Percentiles rank a stretch among this genome's conserved stretches.
These are phyloP conservation scores for Taxawa tesnikishii DNA, from an alignment of 2,329 filamentous ascomycete species.

Conservation along the genomic window DNA sequence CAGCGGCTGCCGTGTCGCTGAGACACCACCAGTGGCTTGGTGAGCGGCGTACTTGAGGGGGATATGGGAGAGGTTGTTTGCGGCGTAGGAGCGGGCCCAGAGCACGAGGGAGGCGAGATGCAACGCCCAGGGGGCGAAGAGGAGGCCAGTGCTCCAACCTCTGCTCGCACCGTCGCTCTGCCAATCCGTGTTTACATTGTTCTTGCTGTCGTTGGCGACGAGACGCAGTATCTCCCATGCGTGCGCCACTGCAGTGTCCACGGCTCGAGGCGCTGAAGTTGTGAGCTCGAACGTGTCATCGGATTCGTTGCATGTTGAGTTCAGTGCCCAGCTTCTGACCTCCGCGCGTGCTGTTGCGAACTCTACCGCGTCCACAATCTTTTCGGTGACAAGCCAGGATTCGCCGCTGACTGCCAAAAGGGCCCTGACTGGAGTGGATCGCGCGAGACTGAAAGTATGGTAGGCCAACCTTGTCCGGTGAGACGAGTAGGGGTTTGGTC, in stretches of 20 bases:
- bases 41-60: background rate
- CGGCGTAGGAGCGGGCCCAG: conserved; percentile 16
- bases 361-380: conserved; percentile 21
- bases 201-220: too few relatives aligned
- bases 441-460: conserved; percentile 24
- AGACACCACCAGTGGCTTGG: background rate
- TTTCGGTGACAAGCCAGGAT: conserved; percentile 32
- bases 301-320: too few relatives aligned
- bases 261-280: too few relatives aligned
- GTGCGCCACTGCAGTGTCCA: too few relatives aligned
- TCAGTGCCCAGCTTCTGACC: conserved; percentile 23
- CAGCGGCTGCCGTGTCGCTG: background rate
- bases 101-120: conserved; percentile 16
- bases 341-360: conserved; percentile 19
- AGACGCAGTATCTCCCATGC: too few relatives aligned
- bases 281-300: too few relatives aligned
- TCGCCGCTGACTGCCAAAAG: conserved; percentile 32
- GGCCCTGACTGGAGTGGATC: conserved; percentile 25
- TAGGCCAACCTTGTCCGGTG: conserved; percentile 13
- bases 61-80: too few relatives aligned
- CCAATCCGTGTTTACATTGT: too few relatives aligned
- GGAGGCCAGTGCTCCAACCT: conserved; percentile 10
- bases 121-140: conserved; percentile 17
- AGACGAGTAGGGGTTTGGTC: conserved; percentile 13
- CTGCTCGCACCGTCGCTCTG: too few relatives aligned